These are phyloP conservation scores for Fusarium sp. DNA, from an alignment of 2,329 filamentous ascomycete species.

Conservation along the genomic window DNA sequence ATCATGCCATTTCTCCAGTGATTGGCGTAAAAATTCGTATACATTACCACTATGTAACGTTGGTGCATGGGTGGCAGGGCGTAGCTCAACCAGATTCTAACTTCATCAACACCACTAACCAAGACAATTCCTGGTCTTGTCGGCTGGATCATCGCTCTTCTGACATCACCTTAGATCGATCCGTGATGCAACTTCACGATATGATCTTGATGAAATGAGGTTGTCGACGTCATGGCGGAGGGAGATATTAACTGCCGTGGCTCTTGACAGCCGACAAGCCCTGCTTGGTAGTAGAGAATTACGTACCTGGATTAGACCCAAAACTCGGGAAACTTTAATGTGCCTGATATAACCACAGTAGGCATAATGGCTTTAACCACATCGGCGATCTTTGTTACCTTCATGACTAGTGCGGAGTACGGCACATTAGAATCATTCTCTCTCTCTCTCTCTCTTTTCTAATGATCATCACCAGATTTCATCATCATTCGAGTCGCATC, in stretches of 20 bases:
- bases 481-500: not conserved
- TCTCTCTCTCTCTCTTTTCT: not conserved
- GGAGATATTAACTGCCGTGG: conserved; percentile 20
- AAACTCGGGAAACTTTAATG: conserved; percentile 1
- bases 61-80: not conserved
- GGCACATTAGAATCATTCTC: not conserved
- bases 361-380: not conserved
- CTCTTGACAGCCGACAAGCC: conserved; percentile 17
- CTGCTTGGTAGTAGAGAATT: not conserved
- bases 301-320: conserved; percentile 9
- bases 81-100: not conserved
- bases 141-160: conserved; percentile 12
- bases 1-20: conserved; percentile 6
- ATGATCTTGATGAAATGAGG: conserved; percentile 4
- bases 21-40: conserved; percentile 14
- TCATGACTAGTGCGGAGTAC: not conserved
- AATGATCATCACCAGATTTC: conserved; percentile 8
- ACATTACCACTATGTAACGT: not conserved
- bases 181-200: conserved; percentile 6
- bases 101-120: not conserved
- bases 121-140: conserved; percentile 1
- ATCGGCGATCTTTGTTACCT: not conserved
- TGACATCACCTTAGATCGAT: conserved; percentile 30
- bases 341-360: not conserved
- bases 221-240: conserved; percentile 30